Conservation (phyloP, 495 filamentous ascomycete genomes). For the Penicillium alfredii region DNA sequence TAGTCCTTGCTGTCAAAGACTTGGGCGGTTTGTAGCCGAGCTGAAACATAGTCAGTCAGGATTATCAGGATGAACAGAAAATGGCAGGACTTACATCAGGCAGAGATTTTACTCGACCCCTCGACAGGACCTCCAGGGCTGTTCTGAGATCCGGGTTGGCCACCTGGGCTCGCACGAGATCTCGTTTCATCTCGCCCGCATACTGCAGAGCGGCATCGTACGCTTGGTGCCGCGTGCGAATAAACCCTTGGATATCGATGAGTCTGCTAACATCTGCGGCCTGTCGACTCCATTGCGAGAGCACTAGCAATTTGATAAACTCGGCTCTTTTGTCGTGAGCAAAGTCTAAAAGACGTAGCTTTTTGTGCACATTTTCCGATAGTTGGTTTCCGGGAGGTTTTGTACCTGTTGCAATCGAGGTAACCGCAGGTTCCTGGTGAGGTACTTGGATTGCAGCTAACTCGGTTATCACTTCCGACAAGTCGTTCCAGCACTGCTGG, state of each 20-base stretch:
- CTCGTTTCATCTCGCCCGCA: conserved; percentile 63
- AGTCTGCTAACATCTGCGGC: conserved; percentile 69
- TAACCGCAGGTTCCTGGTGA: conserved; percentile 24
- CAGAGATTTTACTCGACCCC: conserved; percentile 66
- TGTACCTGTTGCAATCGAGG: conserved; percentile 36
- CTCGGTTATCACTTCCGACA: conserved; percentile 62
- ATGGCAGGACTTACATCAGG: conserved; percentile 55
- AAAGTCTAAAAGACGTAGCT: conserved; percentile 67
- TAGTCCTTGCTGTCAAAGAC: conserved; percentile 56
- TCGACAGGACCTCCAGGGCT: conserved; percentile 75
- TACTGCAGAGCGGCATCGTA: conserved; percentile 53
- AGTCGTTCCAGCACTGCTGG: conserved; percentile 73
- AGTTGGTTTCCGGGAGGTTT: conserved; percentile 55
- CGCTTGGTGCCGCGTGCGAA: conserved; percentile 50
- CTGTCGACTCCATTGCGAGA: conserved; percentile 81
- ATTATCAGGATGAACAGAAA: conserved; percentile 7
- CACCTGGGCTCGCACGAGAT: conserved; percentile 57
- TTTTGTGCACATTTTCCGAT: conserved; percentile 68
- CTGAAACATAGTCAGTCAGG: conserved; percentile 34
- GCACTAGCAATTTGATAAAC: conserved; percentile 86
- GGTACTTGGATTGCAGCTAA: conserved; percentile 60
- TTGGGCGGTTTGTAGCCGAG: conserved; percentile 75
- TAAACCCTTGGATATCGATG: conserved; percentile 75
- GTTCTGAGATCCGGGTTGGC: conserved; percentile 88
- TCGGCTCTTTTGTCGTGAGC: conserved; percentile 57